Conservation (phyloP, 176 grass and related monocot genomes). For the Triticum dicoccoides region DNA sequence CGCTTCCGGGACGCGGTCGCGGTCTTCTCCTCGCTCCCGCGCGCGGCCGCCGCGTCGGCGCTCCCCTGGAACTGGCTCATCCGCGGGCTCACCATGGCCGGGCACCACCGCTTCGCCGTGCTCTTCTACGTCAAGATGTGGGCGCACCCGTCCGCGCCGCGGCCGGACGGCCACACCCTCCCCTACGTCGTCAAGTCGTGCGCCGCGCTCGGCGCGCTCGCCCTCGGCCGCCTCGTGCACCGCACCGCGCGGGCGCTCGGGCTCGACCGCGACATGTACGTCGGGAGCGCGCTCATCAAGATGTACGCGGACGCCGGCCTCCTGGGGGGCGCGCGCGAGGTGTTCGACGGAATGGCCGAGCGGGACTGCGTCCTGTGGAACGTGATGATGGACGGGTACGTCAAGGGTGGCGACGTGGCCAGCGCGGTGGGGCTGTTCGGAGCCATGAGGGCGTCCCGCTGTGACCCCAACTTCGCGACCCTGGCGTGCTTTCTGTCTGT, state of each 20-base stretch:
- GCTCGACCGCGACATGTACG: slow-evolving; percentile 50
- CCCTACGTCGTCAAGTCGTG: slow-evolving; percentile 80
- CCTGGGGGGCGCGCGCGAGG: slow-evolving; percentile 45
- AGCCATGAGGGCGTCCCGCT: slow-evolving; percentile 40
- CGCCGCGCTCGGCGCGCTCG: slow-evolving; percentile 48
- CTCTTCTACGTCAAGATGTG: slow-evolving; percentile 93
- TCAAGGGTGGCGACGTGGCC: slow-evolving; percentile 32
- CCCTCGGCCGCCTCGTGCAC: slow-evolving; percentile 63
- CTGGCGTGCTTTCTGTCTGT: slow-evolving; percentile 68
- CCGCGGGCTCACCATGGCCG: slow-evolving; percentile 58
- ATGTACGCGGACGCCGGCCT: slow-evolving; percentile 46
- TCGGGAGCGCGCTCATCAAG: slow-evolving; percentile 74
- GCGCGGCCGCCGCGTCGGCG: slow-evolving; percentile 21
- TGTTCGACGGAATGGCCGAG: slow-evolving; percentile 72
- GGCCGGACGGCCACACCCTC: slow-evolving; percentile 62
- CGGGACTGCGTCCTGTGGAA: slow-evolving; percentile 82
- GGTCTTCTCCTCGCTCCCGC: slow-evolving; percentile 57
- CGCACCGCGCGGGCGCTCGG: slow-evolving; percentile 42
- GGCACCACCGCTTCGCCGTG: slow-evolving; percentile 40
- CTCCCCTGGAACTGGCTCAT: slow-evolving; percentile 97
- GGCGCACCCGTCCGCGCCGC: slow-evolving; percentile 40
- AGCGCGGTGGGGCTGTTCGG: slow-evolving; percentile 41
- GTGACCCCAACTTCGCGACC: slow-evolving; percentile 52
- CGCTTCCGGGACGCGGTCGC: slow-evolving; percentile 63
- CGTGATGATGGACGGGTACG: slow-evolving; percentile 72